Percentiles rank a stretch among this genome's conserved stretches.
These are phyloP conservation scores for Perkinsus marinus DNA, from an alignment of 169 alveolate genomes.

Conservation along the genomic window DNA sequence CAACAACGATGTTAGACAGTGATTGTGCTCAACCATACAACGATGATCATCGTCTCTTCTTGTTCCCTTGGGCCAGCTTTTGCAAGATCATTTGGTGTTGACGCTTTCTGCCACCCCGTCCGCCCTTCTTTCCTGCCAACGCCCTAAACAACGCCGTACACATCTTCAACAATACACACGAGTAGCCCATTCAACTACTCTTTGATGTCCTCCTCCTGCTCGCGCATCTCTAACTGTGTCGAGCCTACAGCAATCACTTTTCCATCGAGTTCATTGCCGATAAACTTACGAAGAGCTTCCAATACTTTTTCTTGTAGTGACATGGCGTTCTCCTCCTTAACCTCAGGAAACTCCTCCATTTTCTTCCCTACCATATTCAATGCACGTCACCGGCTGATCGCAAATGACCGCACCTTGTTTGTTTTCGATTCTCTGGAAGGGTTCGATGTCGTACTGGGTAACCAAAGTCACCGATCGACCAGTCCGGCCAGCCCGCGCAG, in stretches of 20 bases:
- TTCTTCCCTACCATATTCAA: constrained; percentile 19
- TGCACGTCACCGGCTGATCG: too few species aligned
- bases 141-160: neutral
- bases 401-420: neutral
- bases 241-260: neutral
- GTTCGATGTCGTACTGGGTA: constrained; percentile 71
- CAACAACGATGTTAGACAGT: neutral
- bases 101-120: neutral
- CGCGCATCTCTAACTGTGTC: neutral
- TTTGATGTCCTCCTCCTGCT: neutral
- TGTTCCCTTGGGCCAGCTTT: neutral
- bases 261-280: too few species aligned
- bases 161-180: neutral
- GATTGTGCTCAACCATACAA: neutral
- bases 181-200: neutral
- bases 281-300: constrained; percentile 50
- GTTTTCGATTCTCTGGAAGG: constrained; percentile 12
- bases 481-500: constrained; percentile 93
- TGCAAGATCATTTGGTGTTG: neutral
- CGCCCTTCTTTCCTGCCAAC: neutral
- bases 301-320: constrained; percentile 55
- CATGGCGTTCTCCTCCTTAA: constrained; percentile 55
- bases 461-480: constrained; percentile 85
- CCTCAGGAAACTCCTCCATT: constrained; percentile 33
- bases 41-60: neutral